Evolutionary conservation across 306 rosid genomes (phyloP).

Genomic region (Sechiopsis laciniata): DNA sequence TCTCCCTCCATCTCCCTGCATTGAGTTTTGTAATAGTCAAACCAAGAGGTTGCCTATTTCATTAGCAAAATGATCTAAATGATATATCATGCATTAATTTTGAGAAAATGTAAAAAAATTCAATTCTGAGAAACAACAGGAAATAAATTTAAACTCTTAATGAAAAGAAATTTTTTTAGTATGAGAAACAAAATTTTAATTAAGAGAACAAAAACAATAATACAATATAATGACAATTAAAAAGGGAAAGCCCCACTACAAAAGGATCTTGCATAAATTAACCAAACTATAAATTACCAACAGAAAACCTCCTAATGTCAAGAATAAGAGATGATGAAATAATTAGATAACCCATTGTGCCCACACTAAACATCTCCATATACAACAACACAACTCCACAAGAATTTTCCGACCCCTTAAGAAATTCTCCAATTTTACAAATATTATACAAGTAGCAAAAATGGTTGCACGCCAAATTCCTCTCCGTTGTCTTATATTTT

Average conservation of each 20-base stretch:
- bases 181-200: background rate
- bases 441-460: background rate
- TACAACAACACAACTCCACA: background rate
- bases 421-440: background rate
- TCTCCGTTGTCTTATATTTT: background rate
- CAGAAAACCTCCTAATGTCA: background rate
- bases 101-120: background rate
- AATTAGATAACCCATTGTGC: background rate
- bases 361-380: background rate
- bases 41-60: background rate
- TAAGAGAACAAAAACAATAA: background rate
- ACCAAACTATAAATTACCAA: background rate
- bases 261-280: background rate
- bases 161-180: background rate
- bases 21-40: background rate
- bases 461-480: background rate
- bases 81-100: background rate
- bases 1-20: conserved; percentile 47
- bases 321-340: background rate
- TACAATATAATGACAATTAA: background rate
- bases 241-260: background rate
- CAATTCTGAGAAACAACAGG: background rate
- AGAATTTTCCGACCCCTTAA: background rate
- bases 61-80: background rate
- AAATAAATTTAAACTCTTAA: conserved; percentile 2